Base-by-base conservation (phyloP, 306 rosid genomes). In the Glycyrrhiza uralensis region DNA sequence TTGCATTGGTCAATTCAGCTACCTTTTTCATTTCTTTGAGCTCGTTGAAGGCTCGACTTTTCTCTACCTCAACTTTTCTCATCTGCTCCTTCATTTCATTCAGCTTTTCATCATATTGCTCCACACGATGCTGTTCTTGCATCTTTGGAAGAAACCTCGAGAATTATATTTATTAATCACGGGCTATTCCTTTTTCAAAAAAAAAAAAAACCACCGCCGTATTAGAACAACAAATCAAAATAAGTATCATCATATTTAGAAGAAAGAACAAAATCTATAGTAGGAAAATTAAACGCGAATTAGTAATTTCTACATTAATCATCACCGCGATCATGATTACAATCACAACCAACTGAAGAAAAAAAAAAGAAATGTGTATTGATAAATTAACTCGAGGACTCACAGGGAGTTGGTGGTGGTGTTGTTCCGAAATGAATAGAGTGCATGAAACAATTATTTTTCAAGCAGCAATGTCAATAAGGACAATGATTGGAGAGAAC, bases 11-110 rank as follows among this genome's bases (percentile, higher is more conserved):
- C 46, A 63, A 42, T 13, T 55, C 38, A n/a, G 74, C 55, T 18
- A 7, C 26, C 60, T 1, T 62, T 46, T 62, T 70, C 23, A 52
- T 61, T 23, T 82, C 78, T 24, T 32, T 38, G 4, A 77, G 78
- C 22, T 81, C 84, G 1, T 76, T 32, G 33, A 74, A 58, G 30
- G 70, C 87, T 56, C 42, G 55, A 20, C 66, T 76, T 73, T 85
- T 79, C 6, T 89, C 83, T 36, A 61, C 72, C 28, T 88, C 92
- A 6, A 22, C 7, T 26, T 49, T 69, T 28, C 63, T 11, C 13
- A 74, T 32, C 7, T 71, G 81, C 26, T 75, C 79, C 41, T 35
- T 60, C 22, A 17, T 46, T 46, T 55, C 12, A 46, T 35, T 63
- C 78, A 62, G 7, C 14, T 77, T 41, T 22, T 23, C 56, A 24